Percentiles rank a stretch among this genome's conserved stretches.
These are phyloP conservation scores for Suhomyces terraborum DNA, from an alignment of 1,139 yeast genomes.

Conservation along the genomic window DNA sequence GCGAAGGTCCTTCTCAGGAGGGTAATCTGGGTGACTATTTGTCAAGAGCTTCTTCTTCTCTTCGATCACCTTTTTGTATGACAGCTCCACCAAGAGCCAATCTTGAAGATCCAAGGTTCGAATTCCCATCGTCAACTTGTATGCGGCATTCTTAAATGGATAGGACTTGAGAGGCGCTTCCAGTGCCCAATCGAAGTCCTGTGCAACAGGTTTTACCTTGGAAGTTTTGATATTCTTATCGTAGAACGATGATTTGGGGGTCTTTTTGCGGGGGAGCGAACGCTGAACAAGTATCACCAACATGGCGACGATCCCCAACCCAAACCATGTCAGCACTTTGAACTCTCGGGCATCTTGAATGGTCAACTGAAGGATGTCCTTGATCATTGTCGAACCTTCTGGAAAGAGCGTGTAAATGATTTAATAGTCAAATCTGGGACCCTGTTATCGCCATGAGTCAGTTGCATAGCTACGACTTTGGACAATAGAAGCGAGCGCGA, in stretches of 20 bases:
- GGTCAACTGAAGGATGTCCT: too few relatives aligned
- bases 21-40: conserved; percentile 42
- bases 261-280: conserved; percentile 4
- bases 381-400: neutral
- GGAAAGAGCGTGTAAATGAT: neutral
- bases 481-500: neutral
- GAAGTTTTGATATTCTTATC: conserved; percentile 5
- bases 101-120: conserved; percentile 56
- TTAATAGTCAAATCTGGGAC: neutral
- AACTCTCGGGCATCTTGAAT: too few relatives aligned
- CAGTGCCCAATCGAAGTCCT: conserved; percentile 49
- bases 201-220: conserved; percentile 26
- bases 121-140: conserved; percentile 71
- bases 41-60: conserved; percentile 44
- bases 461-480: too few relatives aligned
- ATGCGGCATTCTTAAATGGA: conserved; percentile 58
- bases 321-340: neutral
- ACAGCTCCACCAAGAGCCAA: conserved; percentile 68
- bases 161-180: conserved; percentile 47
- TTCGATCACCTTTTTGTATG: conserved; percentile 51
- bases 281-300: neutral
- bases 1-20: conserved; percentile 29
- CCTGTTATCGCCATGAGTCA: neutral
- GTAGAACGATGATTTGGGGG: conserved; percentile 6
- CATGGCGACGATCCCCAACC: neutral